Evolutionary conservation across 2,329 filamentous ascomycete species (phyloP), one percentile per base, ranked within the genome.

Genomic region (Ceratocystis cubensis): DNA sequence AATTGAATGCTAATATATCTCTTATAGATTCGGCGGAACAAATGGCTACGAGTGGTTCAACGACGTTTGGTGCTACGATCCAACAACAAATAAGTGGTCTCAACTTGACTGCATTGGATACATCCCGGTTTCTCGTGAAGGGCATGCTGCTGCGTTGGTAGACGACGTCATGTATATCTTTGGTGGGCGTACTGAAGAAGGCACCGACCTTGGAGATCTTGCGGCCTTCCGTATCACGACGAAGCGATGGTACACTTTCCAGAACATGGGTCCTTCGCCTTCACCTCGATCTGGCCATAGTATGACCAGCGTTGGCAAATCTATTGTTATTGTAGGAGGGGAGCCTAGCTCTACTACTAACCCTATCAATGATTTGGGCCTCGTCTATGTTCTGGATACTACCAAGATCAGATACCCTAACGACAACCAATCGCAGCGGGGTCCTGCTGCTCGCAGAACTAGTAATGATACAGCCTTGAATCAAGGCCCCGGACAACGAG

Each of bases 161-260:
- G 91, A 94, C 74, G 94, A 99, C 74, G 94, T 96, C 68, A 99
- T 99, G 95, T 99, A 99, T 78, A 86, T 99, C 69, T 99, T 99
- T 75, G 95, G 95, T 71, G 94, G 94, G 57, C 88, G 94, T 68
- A 96, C 91, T 0, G 91, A 96, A 73, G 92, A 97, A 71, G 94
- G 94, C 1, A 84, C 87, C 33, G 94, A 99, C 74, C 79, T 99
- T 3, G 94, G 93, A 44, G 94, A 99, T 75, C 81, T 99, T 56
- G 93, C 94, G 1, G 94, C 94, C 1, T 85, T 85, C 71, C 77
- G 82, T 65, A 84, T 85, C 68, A 85, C 88, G 0, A 91, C 91
- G 10, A 86, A 90, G 70, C 85, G 94, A 68, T 99, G 94, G 94
- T 99, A 97, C 75, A 99, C 94, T 45, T 99, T 99, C 76, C 94